Base-by-base conservation (phyloP, 345 rosid species). In the Ceriops tagal region DNA sequence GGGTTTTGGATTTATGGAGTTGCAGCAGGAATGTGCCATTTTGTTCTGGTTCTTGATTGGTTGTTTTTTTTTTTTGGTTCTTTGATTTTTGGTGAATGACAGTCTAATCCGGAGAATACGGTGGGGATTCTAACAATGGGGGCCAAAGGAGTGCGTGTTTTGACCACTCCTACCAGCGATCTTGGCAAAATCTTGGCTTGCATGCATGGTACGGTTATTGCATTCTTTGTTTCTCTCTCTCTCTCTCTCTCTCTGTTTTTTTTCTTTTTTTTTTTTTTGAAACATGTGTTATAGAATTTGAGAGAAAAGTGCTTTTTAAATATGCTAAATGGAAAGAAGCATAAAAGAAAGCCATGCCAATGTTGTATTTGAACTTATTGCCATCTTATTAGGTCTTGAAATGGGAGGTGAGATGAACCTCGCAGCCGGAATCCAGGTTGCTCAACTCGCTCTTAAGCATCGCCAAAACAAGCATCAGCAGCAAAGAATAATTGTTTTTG, bases 371-470 rank as follows among this genome's bases (percentile, higher is more conserved):
- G 5, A 43, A 43, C 18, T 43, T 43, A 43, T 43, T 43, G 49
- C 16, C 20, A 32, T 5, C 27, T 52, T 2, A 26, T 8, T 55
- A 96, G 99, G 90, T 43, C 84, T 96, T 61, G 96, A 89, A 70
- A 83, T 92, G 27, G 99, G 99, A 10, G 98, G 98, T 61, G 98
- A 92, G 83, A 78, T 90, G 82, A 87, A 96, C 83, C 65, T 92
- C 68, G 87, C 93, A 13, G 86, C 96, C 18, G 96, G 89, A 6
- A 84, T 95, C 61, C 98, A 87, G 89, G 82, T 95, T 75, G 99
- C 99, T 67, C 97, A 95, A 71, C 74, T 96, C 61, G 98, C 99
- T 81, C 97, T 96, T 69, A 96, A 90, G 86, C 98, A 96, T 89
- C 88, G 95, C 6, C 98, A 92, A 70, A 96, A 96, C 85, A 96